phyloP scores from a whole-genome alignment of 192 early-diverging fungal genomes.

The Backusella westeae region DNA sequence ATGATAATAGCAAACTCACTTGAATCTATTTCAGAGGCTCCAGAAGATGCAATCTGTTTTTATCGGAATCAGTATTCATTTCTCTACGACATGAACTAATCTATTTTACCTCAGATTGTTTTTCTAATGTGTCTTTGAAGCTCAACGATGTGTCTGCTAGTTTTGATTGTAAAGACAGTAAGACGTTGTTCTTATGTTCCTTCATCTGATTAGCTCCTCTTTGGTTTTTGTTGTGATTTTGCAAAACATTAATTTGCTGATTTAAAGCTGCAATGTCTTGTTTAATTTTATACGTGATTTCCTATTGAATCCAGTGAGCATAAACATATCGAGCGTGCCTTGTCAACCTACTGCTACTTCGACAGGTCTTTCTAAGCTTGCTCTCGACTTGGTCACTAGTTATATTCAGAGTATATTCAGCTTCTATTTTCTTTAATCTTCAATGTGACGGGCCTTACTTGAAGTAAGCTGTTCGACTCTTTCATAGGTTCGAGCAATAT shows the following conservation, averaged over 20 bases:
- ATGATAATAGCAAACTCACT: neutral
- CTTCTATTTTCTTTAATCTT: neutral
- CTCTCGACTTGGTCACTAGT: constrained; percentile 4
- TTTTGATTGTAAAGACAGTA: constrained; percentile 86
- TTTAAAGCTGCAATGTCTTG: constrained; percentile 95
- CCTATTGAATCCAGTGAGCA: constrained; percentile 39
- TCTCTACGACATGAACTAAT: neutral
- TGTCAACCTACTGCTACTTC: constrained; percentile 74
- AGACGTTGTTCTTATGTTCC: constrained; percentile 92
- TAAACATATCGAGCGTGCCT: neutral
- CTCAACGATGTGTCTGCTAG: constrained; percentile 84
- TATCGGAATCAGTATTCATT: neutral
- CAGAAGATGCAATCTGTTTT: neutral
- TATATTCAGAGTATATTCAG: neutral
- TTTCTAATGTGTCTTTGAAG: constrained; percentile 93
- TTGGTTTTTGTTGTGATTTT: constrained; percentile 57
- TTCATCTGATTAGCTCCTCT: constrained; percentile 61
- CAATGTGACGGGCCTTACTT: constrained; percentile 35
- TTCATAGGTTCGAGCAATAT: constrained; percentile 81
- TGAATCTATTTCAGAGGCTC: neutral
- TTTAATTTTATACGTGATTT: constrained; percentile 90
- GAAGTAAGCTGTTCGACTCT: constrained; percentile 84
- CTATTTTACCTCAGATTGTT: constrained; percentile 69
- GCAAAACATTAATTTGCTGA: constrained; percentile 86
- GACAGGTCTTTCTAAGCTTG: constrained; percentile 55